Percentiles rank a stretch among this genome's conserved stretches.
Conservation (phyloP, 1,139 yeast genomes). For the Kodamaea ohmeri region DNA sequence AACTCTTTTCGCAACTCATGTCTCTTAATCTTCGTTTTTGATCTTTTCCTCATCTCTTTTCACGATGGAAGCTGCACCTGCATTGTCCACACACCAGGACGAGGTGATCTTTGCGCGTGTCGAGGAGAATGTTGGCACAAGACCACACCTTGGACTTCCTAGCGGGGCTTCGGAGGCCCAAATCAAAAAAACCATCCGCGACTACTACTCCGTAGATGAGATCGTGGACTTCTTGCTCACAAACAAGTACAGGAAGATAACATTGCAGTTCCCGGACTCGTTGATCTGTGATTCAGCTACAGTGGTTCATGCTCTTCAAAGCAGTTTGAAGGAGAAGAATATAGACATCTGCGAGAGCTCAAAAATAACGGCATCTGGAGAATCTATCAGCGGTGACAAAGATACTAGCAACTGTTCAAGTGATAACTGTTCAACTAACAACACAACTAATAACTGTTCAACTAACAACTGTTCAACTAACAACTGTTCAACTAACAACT, state of each 20-base stretch:
- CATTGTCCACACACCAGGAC: slow-evolving; percentile 59
- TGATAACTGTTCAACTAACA: too few species aligned
- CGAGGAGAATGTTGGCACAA: slow-evolving; percentile 13
- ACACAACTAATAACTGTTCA: too few species aligned
- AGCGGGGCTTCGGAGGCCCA: slow-evolving; percentile 26
- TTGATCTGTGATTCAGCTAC: slow-evolving; percentile 76
- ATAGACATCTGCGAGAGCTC: slow-evolving; percentile 1
- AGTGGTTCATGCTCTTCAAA: slow-evolving; percentile 52
- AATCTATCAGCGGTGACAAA: too few species aligned
- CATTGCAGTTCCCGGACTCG: slow-evolving; percentile 87
- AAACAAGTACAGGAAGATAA: slow-evolving; percentile 49
- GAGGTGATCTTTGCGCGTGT: slow-evolving; percentile 45
- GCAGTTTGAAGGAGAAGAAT: slow-evolving; percentile 18
- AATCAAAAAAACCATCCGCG: slow-evolving; percentile 31
- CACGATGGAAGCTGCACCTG: slow-evolving; percentile 47
- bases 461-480: background rate
- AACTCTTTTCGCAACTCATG: too few species aligned
- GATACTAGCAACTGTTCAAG: too few species aligned
- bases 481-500: background rate
- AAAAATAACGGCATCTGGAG: too few species aligned
- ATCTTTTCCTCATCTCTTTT: background rate
- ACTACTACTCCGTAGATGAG: slow-evolving; percentile 53
- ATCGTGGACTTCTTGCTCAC: slow-evolving; percentile 37
- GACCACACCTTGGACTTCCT: slow-evolving; percentile 25
- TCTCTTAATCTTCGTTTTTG: too few species aligned